These are phyloP conservation scores for Halophytophthora batemanensis DNA, from an alignment of 352 stramenopile species.

Conservation along the genomic window DNA sequence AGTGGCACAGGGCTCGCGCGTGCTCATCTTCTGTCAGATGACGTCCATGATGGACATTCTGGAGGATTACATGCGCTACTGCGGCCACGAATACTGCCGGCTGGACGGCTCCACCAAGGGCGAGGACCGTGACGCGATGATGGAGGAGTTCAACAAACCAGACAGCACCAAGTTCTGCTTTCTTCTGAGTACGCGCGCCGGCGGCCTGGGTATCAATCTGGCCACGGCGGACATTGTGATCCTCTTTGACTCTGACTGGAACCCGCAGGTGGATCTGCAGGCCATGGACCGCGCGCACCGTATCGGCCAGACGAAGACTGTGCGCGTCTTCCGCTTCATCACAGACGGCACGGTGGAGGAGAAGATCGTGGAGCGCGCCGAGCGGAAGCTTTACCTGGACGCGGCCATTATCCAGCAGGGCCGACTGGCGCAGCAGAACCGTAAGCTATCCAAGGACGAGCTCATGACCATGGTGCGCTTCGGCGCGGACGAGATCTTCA, in stretches of 20 bases:
- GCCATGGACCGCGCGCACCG: slow-evolving; percentile 97
- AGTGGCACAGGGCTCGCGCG: slow-evolving; percentile 84
- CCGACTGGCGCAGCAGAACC: slow-evolving; percentile 91
- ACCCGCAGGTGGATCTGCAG: slow-evolving; percentile 98
- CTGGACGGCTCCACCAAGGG: slow-evolving; percentile 83
- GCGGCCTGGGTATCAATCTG: slow-evolving; percentile 98
- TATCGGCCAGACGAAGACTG: slow-evolving; percentile 98
- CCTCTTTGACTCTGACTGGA: slow-evolving; percentile 98
- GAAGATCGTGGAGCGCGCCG: slow-evolving; percentile 97
- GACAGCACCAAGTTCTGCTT: slow-evolving; percentile 97
- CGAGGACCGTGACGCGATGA: slow-evolving; percentile 87
- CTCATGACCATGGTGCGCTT: slow-evolving; percentile 97
- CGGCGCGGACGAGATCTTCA: slow-evolving; percentile 88
- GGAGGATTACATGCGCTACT: slow-evolving; percentile 97
- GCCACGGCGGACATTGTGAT: slow-evolving; percentile 99
- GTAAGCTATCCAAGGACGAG: slow-evolving; percentile 95
- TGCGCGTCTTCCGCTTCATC: slow-evolving; percentile 98
- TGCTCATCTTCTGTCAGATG: slow-evolving; percentile 99
- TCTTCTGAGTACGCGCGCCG: slow-evolving; percentile 95
- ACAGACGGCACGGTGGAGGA: slow-evolving; percentile 98
- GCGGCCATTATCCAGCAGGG: slow-evolving; percentile 99
- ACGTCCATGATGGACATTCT: slow-evolving; percentile 99
- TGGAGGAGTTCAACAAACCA: slow-evolving; percentile 98
- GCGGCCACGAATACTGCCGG: slow-evolving; percentile 81
- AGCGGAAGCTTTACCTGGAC: slow-evolving; percentile 98